Evolutionary conservation across 139 green algal genomes (phyloP), one percentile per base, ranked within the genome.

Genomic region (Yamagishiella unicocca): DNA sequence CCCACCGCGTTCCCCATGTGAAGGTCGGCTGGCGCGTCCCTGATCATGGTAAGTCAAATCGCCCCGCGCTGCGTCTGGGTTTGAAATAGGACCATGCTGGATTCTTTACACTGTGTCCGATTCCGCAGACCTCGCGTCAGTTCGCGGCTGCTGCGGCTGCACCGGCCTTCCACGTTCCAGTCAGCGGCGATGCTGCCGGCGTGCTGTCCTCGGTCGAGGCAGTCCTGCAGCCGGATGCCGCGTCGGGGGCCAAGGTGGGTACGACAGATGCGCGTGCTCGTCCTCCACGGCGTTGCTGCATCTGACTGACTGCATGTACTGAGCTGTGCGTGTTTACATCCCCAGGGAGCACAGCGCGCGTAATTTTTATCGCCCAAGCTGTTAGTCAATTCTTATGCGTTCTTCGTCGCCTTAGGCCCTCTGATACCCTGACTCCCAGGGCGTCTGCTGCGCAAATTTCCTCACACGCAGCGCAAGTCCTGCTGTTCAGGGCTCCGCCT

Each of bases 201-300:
- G 79, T 85, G 19, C 38, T 85, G 40, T 75, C 79, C 3, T 53
- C 79, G 14, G 45, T 85, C 19, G 79, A 85, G 1, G 61, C 79
- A 2, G 17, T 75, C 22, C 29, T 85, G 33, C 2, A 9, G 14
- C 79, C 19, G 0, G 79, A 85, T 35, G 46, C 53, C 61, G 5
- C 58, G 1, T 45, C 79, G n/a, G 37, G 9, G 25, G 55, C 22
- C 55, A 84, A 83, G 76, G 76, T 83, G 22, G 27, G 76, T 54
- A 12, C 35, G 31, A n/a, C 12, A n/a, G 6, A 27, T 6, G 17
- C 17, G 58, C 58, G n/a, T 6, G 6, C 17, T 22, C 58, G 22
- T 35, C 17, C 58, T 6, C 14, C 58, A n/a, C 58, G 58, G 6
- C 9, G 6, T 67, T 67, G 58, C 50, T 25, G 50, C 50, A 12